Evolutionary conservation across 306 rosid genomes (phyloP).

Genomic region (Cucumis sativus): Cucumber_9930_V3 NC_026657.2:10366501-10367000

Average conservation of each 20-base stretch:
- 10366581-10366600: not conserved
- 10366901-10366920: not conserved
- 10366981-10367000: not conserved
- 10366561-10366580: not conserved
- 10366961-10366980: not conserved
- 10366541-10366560: not conserved
- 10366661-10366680: not conserved
- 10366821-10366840: not conserved
- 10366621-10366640: not conserved
- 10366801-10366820: no score
- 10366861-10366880: not conserved
- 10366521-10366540: not conserved
- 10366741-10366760: no score
- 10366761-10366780: no score
- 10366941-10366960: not conserved
- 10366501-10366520: not conserved
- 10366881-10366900: not conserved
- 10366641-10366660: not conserved
- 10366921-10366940: not conserved
- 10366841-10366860: not conserved
- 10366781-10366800: no score
- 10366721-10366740: not conserved
- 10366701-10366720: not conserved
- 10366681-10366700: not conserved
- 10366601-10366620: not conserved